phyloP scores from a whole-genome alignment of 2,329 filamentous ascomycete genomes.

The Monilinia fructicola region DNA sequence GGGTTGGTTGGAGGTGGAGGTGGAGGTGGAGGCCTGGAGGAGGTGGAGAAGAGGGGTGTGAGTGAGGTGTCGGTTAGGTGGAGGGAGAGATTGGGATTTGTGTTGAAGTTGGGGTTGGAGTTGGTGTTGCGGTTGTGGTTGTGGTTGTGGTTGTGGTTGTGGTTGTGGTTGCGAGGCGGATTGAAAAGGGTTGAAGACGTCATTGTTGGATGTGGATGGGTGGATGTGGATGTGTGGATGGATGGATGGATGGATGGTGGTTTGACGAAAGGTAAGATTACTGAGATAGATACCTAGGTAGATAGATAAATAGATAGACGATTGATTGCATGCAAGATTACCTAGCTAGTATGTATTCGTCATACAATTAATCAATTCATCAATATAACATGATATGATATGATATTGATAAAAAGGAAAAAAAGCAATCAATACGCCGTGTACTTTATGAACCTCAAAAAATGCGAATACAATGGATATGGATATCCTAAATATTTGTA shows the following conservation, averaged over 20 bases:
- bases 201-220: conserved; percentile 5
- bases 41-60: conserved; percentile 54
- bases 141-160: conserved; percentile 11
- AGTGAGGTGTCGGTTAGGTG: conserved; percentile 55
- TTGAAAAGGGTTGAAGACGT: conserved; percentile 5
- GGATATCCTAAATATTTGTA: no score
- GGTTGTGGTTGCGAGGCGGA: background rate
- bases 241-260: background rate
- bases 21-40: conserved; percentile 33
- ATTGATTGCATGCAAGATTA: background rate
- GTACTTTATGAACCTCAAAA: no score
- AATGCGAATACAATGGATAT: no score
- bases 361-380: background rate
- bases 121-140: conserved; percentile 7
- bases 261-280: background rate
- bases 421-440: background rate
- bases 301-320: background rate
- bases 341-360: background rate
- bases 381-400: no score
- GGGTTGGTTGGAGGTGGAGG: conserved; percentile 20
- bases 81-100: conserved; percentile 30
- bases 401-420: background rate
- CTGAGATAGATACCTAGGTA: background rate
- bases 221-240: background rate
- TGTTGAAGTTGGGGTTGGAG: conserved; percentile 11